A percentile compares a stretch with the other conserved stretches of the same genome.
phyloP scores from a whole-genome alignment of 805 yeast species.

The Metschnikowia hibisci region DNA sequence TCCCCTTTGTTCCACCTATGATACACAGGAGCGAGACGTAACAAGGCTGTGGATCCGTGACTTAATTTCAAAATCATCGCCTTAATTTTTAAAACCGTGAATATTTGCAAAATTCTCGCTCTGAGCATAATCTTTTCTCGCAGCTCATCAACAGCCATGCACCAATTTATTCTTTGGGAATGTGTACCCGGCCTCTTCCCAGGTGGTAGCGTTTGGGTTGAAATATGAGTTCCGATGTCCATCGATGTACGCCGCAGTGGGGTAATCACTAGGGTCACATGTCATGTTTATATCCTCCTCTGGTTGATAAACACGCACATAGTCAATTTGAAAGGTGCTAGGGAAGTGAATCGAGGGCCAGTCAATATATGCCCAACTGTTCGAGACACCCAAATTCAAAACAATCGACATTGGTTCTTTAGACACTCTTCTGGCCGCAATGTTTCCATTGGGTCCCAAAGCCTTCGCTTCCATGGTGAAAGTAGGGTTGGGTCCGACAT shows the following conservation, averaged over 20 bases:
- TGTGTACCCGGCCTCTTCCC: conserved; percentile 70
- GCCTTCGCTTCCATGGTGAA: conserved; percentile 70
- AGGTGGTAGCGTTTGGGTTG: conserved; percentile 65
- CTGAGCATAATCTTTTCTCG: no score
- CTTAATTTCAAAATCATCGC: no score
- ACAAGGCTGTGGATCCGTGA: no score
- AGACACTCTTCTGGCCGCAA: conserved; percentile 75
- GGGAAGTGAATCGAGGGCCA: conserved; percentile 85
- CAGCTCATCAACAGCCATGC: conserved; percentile 9
- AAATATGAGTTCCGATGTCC: conserved; percentile 65
- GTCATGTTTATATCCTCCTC: conserved; percentile 53
- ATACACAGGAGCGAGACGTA: no score
- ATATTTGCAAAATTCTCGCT: no score
- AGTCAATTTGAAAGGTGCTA: conserved; percentile 68
- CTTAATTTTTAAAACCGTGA: no score
- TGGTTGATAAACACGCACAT: conserved; percentile 92
- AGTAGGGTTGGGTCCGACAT: conserved; percentile 49
- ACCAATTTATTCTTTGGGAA: conserved; percentile 35
- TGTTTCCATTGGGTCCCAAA: conserved; percentile 85
- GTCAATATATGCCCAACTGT: conserved; percentile 90
- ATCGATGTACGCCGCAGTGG: conserved; percentile 80
- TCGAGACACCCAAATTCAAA: conserved; percentile 85
- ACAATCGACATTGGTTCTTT: conserved; percentile 92
- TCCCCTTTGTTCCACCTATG: no score
- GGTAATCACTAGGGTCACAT: conserved; percentile 84